Evolutionary conservation across 2,329 filamentous ascomycete genomes (phyloP), one percentile per base, ranked within the genome.

Genomic region (Plectosphaerella plurivora): DNA sequence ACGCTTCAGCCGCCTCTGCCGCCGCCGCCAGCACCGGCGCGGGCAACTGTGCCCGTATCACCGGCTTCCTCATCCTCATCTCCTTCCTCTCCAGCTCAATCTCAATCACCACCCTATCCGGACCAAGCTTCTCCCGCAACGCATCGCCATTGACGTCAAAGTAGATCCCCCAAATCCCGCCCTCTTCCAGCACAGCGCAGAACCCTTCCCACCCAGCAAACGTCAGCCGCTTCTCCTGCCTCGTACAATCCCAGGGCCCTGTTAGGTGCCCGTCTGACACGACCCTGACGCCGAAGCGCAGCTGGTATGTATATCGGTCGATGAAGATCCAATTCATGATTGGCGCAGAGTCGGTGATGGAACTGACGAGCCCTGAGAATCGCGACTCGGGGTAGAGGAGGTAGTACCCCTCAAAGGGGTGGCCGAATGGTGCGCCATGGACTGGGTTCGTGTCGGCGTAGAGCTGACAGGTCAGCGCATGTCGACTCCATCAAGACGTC

Each of bases 391-490:
- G 79, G 56, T 82, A 83, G 2, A 79, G 78, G 20, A 83, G 66
- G 57, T 74, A 83, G 59, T 84, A 83, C 24, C 80, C 80, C 4
- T 77, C 72, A 59, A 81, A 83, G 0, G 75, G 73, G 60, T 83
- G 78, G 3, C 77, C 73, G 49, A 67, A 65, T 1, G 56, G 61
- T 50, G 61, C 55, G 50, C 58, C 60, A 45, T 54, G 59, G 35
- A 63, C 55, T 50, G 58, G 51, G 44, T 62, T 67, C 7, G 72
- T 76, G 49, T 77, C 77, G 22, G 80, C 72, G 56, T 76, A 78
- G 18, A 79, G 62, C 66, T 73, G 51, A 45, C 46, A 16, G 33
- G 15, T 25, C n/a, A 44, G n/a, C 18, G 37, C 10, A 8, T 14
- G 14, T 15, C 4, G 15, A 39, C 37, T n/a, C 36, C 5, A 24